Evolutionary conservation across 2,329 filamentous ascomycete genomes (phyloP).

Genomic region (Drechslerella coelobrocha): DNA sequence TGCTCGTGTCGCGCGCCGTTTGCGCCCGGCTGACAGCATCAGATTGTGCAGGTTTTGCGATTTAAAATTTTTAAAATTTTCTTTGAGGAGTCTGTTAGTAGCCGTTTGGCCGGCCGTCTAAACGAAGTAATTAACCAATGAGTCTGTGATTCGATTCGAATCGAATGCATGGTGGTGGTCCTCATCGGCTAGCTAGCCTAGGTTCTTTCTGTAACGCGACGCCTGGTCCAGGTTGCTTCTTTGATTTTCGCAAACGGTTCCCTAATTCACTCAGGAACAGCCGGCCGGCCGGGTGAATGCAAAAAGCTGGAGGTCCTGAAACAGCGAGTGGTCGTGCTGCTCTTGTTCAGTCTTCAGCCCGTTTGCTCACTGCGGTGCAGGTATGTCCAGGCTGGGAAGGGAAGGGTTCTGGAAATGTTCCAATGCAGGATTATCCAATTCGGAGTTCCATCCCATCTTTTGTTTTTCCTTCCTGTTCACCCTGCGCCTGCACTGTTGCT

Average conservation of each 20-base stretch:
- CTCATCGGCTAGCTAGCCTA: conserved; percentile 1
- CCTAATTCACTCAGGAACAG: conserved; percentile 50
- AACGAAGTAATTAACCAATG: too few relatives aligned
- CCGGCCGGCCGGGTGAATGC: conserved; percentile 49
- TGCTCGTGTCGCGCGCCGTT: conserved; percentile 14
- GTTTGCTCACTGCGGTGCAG: background rate
- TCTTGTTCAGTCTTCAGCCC: background rate
- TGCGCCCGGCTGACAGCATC: conserved; percentile 33
- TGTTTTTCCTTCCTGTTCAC: conserved; percentile 18
- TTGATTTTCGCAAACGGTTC: conserved; percentile 50
- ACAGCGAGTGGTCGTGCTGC: conserved; percentile 22
- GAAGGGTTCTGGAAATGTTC: conserved; percentile 50
- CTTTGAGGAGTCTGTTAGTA: background rate
- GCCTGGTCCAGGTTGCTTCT: background rate
- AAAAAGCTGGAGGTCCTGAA: conserved; percentile 37
- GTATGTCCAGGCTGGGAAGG: conserved; percentile 24
- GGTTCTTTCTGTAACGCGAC: conserved; percentile 1
- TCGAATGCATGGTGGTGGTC: conserved; percentile 19
- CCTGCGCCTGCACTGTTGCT: conserved; percentile 19
- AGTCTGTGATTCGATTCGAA: too few relatives aligned
- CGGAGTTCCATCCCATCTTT: conserved; percentile 45
- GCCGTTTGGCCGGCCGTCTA: conserved; percentile 36
- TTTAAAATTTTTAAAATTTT: background rate
- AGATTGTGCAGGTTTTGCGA: conserved; percentile 7
- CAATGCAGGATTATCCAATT: background rate